Percentiles rank a stretch among this genome's conserved stretches.
Conservation (phyloP, 164 flowering plant genomes). For the Protea cynaroides region DNA sequence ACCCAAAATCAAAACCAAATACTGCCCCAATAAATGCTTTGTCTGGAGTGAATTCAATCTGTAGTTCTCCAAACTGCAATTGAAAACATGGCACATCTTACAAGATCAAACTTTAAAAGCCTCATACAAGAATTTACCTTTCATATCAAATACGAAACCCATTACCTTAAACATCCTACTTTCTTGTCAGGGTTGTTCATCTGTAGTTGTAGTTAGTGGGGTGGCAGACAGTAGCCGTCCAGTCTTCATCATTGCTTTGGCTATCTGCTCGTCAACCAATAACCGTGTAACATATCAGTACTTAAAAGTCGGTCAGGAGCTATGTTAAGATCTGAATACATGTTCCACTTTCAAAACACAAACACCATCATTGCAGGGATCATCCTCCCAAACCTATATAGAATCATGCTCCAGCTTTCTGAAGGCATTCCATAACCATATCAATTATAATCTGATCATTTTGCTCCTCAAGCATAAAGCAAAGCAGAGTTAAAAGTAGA, state of each 20-base stretch:
- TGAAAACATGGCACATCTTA: conserved; percentile 1
- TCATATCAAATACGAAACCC: not conserved
- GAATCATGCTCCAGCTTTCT: too few species aligned
- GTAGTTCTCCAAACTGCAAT: conserved; percentile 90
- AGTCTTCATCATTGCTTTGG: conserved; percentile 59
- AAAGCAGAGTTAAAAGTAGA: too few species aligned
- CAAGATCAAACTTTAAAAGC: not conserved
- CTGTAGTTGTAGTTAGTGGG: conserved; percentile 26
- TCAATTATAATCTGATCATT: too few species aligned
- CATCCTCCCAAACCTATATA: too few species aligned
- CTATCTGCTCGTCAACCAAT: conserved; percentile 45
- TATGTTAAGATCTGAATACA: not conserved
- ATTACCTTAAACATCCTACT: conserved; percentile 65
- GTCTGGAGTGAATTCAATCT: conserved; percentile 64
- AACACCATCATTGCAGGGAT: too few species aligned
- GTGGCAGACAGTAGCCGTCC: conserved; percentile 60
- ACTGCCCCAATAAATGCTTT: conserved; percentile 79
- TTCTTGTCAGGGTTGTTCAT: conserved; percentile 42
- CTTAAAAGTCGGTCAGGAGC: not conserved
- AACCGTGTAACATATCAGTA: conserved; percentile 6
- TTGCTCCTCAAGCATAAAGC: too few species aligned
- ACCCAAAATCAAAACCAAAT: conserved; percentile 75
- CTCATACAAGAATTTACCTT: not conserved
- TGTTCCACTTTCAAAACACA: too few species aligned
- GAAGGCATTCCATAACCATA: too few species aligned